Conservation (phyloP, 306 rosid species). For the Sicyos baderoa region DNA sequence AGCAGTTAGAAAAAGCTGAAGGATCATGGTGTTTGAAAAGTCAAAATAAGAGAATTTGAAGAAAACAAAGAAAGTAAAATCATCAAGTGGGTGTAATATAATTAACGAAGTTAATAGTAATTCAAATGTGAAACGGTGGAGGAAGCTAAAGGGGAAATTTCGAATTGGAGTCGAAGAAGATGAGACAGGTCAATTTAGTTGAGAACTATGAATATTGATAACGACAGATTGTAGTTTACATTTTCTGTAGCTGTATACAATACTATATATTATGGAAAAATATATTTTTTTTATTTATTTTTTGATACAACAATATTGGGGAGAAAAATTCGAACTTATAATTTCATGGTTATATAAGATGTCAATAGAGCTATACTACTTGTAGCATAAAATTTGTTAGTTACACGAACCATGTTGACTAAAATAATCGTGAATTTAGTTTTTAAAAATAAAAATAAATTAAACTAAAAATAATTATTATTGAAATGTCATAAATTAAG, state of each 20-base stretch:
- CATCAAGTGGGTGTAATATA: not conserved
- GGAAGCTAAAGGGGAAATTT: slow-evolving; percentile 15
- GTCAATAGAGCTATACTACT: no score
- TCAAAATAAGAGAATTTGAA: not conserved
- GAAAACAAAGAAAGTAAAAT: not conserved
- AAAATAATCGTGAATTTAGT: no score
- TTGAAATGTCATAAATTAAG: no score
- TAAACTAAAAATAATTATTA: no score
- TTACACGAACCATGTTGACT: no score
- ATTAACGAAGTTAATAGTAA: not conserved
- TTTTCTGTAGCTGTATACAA: not conserved
- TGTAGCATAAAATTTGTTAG: no score
- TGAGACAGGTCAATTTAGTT: not conserved
- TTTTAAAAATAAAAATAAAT: no score
- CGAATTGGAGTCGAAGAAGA: not conserved
- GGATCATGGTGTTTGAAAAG: not conserved
- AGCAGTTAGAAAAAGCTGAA: not conserved
- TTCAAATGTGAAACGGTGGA: not conserved
- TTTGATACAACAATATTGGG: no score
- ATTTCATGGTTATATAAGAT: no score
- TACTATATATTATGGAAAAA: no score
- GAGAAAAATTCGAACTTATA: no score
- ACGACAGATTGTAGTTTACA: not conserved
- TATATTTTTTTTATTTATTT: no score
- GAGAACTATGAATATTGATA: not conserved